Conservation (phyloP, 345 rosid genomes). For the Streptanthus diversifolius region DNA sequence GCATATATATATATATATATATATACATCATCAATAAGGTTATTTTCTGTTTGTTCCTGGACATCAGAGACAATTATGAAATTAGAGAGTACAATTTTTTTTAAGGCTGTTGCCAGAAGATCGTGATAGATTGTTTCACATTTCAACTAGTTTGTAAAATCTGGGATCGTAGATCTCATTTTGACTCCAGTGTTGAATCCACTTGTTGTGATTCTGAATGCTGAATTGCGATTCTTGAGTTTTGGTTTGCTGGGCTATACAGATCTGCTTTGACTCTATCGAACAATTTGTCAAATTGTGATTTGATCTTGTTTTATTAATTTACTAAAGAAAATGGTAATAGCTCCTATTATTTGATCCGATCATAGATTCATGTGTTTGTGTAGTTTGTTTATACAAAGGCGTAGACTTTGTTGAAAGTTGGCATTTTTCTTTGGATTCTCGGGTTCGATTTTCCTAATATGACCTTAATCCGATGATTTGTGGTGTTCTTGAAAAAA, state of each 20-base stretch:
- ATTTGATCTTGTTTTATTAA: not conserved
- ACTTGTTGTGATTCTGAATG: not conserved
- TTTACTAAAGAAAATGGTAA: not conserved
- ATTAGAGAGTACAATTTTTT: too few species aligned
- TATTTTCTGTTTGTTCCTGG: too few species aligned
- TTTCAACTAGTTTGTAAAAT: not conserved
- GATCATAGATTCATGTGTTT: conserved; percentile 1
- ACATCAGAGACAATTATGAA: not conserved
- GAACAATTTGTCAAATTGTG: not conserved
- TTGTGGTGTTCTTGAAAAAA: not conserved
- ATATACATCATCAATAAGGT: too few species aligned
- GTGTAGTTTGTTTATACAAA: not conserved
- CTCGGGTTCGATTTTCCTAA: not conserved
- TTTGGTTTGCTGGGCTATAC: not conserved
- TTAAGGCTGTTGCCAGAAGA: not conserved
- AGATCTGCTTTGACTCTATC: conserved; percentile 16
- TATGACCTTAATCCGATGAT: not conserved
- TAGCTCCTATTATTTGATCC: not conserved
- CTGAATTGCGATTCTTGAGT: not conserved
- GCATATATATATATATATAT: too few species aligned
- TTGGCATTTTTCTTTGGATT: not conserved
- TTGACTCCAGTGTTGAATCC: not conserved
- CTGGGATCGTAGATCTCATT: not conserved
- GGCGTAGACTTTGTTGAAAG: not conserved
- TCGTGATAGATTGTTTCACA: not conserved